Evolutionary conservation across 306 rosid species (phyloP).

Genomic region (Ceratonia siliqua): DNA sequence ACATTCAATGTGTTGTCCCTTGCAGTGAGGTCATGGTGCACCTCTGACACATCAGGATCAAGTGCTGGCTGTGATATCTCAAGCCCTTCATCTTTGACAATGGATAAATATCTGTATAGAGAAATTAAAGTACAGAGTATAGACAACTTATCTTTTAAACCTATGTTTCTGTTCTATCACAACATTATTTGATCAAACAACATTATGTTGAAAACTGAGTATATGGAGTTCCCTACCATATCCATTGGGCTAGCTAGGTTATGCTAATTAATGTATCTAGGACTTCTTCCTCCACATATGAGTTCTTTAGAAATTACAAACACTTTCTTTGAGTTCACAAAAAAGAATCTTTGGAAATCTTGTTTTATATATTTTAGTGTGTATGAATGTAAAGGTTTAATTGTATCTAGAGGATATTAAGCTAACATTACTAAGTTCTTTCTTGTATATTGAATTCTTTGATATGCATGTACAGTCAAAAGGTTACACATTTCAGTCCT

Average conservation of each 20-base stretch:
- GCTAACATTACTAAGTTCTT: neutral
- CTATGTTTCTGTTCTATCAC: neutral
- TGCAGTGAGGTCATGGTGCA: slow-evolving; percentile 33
- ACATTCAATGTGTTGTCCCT: slow-evolving; percentile 14
- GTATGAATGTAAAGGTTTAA: no score
- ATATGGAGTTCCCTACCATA: neutral
- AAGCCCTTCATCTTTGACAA: slow-evolving; percentile 34
- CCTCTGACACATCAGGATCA: slow-evolving; percentile 27
- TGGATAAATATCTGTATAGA: slow-evolving; percentile 23
- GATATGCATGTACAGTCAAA: neutral
- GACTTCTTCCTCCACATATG: neutral
- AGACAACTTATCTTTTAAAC: no score
- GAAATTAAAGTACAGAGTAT: neutral
- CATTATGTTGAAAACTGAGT: neutral
- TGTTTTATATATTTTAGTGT: no score
- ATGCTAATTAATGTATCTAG: neutral
- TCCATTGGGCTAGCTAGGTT: neutral
- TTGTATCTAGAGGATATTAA: neutral
- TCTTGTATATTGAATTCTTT: no score
- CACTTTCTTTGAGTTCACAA: neutral
- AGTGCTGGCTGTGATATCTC: slow-evolving; percentile 45
- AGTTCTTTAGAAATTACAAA: neutral
- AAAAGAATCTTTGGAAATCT: no score
- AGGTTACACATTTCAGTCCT: neutral
- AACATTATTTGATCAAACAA: neutral